Conservation (phyloP, 257 asterid species). For the Datura wrightii region DNA sequence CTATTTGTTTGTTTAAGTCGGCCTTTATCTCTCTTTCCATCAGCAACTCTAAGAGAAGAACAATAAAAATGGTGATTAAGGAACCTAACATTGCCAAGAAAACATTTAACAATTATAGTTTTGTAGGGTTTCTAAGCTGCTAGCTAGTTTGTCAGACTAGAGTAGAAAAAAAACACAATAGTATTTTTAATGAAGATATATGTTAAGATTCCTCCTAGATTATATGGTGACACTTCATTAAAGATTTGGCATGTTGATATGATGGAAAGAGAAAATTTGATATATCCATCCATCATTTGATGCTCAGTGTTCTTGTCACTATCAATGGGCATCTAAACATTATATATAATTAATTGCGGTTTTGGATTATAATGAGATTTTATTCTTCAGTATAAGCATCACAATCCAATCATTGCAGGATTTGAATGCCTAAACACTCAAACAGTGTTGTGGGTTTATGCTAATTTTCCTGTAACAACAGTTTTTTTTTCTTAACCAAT, state of each 20-base stretch:
- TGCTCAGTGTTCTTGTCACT: slow-evolving; percentile 28
- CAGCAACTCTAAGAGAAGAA: background rate
- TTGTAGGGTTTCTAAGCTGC: background rate
- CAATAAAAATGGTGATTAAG: background rate
- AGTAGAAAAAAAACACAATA: background rate
- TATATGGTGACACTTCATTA: background rate
- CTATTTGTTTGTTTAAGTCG: background rate
- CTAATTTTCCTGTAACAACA: background rate
- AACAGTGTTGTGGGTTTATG: background rate
- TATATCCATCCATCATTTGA: background rate
- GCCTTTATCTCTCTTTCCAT: background rate
- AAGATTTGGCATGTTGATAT: background rate
- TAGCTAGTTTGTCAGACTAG: background rate
- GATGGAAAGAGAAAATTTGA: slow-evolving; percentile 11
- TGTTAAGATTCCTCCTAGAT: slow-evolving; percentile 37
- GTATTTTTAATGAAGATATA: background rate
- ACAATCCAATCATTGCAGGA: slow-evolving; percentile 45
- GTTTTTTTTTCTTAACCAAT: no score
- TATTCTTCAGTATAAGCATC: slow-evolving; percentile 46
- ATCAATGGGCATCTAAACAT: slow-evolving; percentile 18
- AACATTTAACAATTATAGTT: background rate
- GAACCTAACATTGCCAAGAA: background rate
- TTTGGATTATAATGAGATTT: slow-evolving; percentile 44
- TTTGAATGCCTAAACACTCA: slow-evolving; percentile 43
- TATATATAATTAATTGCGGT: background rate